Base-by-base conservation (phyloP, 176 grass and related monocot species). In the Hyparrhenia diplandra region DNA sequence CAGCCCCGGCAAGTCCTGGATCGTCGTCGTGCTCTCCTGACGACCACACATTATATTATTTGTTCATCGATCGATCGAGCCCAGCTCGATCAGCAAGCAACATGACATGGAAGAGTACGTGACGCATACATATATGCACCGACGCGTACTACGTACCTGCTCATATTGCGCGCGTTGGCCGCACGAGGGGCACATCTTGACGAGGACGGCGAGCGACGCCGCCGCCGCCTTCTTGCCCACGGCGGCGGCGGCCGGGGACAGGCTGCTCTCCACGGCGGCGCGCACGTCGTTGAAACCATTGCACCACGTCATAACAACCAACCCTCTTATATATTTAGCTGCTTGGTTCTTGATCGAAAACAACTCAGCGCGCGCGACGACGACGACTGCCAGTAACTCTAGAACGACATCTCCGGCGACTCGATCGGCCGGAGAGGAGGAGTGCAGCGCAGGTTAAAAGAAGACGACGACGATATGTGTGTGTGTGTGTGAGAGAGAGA, bases 141-240 rank as follows among this genome's bases (percentile, higher is more conserved):
- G 0, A 23, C 10, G 75, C 6, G 24, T 27, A 10, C 14, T 32
- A 20, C 40, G 17, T 46, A 81, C 85, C 79, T 86, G 79, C 62
- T 89, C 80, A 61, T 80, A 94, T 11, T 82, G 92, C 40, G 87
- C 84, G 34, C 78, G 89, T 58, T 94, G 89, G 20, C 89, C 92
- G 66, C 92, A 94, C 1, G 92, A 87, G 18, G 92, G 92, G 78
- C 92, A 94, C 46, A 74, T 89, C 76, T 89, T 91, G 83, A 94
- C 83, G 20, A 86, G 82, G 74, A 66, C 87, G 51, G 78, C 89
- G 27, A 86, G 80, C 73, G 86, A 80, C 47, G 85, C 71, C 13
- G 85, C n/a, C n/a, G n/a, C 63, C 41, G 71, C 62, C 81, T 86
- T 88, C 88, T 86, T 91, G 46, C 83, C 76, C 58, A 68, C 59